These are phyloP conservation scores for Geotrichum reessii DNA, from an alignment of 1,139 yeast species.

Conservation along the genomic window DNA sequence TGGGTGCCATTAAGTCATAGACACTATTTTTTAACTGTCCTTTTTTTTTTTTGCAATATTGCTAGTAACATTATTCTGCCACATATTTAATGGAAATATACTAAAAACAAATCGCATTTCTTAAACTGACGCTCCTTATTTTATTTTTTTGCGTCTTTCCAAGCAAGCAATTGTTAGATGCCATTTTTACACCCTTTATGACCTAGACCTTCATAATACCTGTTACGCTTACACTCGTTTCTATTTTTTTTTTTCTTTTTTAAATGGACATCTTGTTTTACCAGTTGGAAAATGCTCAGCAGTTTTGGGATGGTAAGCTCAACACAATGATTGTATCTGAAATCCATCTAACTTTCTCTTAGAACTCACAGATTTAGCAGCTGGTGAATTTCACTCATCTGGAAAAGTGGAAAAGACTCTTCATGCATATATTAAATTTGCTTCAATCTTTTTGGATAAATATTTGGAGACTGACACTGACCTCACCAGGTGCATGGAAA, in stretches of 20 bases:
- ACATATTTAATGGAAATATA: background rate
- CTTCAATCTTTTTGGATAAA: conserved; percentile 30
- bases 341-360: background rate
- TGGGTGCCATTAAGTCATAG: background rate
- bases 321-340: background rate
- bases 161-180: background rate
- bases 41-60: background rate
- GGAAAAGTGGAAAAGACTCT: conserved; percentile 27
- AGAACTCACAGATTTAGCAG: conserved; percentile 28
- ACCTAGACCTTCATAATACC: background rate
- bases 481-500: conserved; percentile 31
- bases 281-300: conserved; percentile 31
- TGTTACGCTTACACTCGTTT: background rate
- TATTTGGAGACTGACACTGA: conserved; percentile 33
- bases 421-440: conserved; percentile 29
- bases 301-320: conserved; percentile 33
- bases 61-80: too few relatives aligned
- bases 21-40: too few relatives aligned
- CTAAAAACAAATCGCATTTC: background rate
- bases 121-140: background rate
- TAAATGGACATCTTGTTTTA: conserved; percentile 33
- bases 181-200: background rate
- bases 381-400: conserved; percentile 29
- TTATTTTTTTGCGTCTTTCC: background rate
- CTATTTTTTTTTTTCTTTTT: background rate